Base-by-base conservation (phyloP, 495 filamentous ascomycete species). In the Polyplosphaeria fusca region DNA sequence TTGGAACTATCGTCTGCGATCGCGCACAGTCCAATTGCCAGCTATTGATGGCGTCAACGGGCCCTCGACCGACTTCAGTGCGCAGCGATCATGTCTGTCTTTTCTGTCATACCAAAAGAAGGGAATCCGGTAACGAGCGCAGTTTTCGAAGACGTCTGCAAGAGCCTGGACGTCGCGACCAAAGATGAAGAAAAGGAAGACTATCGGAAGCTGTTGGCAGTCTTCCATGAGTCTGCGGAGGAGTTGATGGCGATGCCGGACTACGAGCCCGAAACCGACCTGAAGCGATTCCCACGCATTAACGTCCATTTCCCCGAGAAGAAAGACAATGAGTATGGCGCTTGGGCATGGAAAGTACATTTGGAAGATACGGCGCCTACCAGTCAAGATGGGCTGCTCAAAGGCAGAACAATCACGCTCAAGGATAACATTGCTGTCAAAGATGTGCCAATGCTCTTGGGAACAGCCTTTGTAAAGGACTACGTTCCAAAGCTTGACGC, bases 401-500 rank as follows among this genome's bases (percentile, higher is more conserved):
- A 37, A 14, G 60, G 64, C 22, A 69, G 66, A 52, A 67, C 61
- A 4, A 20, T 69, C 0, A 47, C 23, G 12, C 44, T 71, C 13
- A 71, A 71, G 47, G 68, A 71, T 47, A 66, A 60, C 47, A 68
- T 69, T 26, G 50, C 51, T 14, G 63, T 71, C 13, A 60, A 55
- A 30, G 59, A 61, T 40, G 61, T 71, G 0, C 68, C 68, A 4
- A 61, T 63, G 59, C 53, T 66, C 22, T 26, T 67, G 42, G 68
- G 68, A 1, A 71, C 68, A 0, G 59, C 63, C 16, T 63, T 65
- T 32, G 47, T 70, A 24, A 53, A 58, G 27, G 55, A 51, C 27
- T 70, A 55, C 27, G 52, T 55, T 4, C 68, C 68, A 48, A 66
- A 52, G 45, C 59, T 68, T 41, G 71, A 75, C 59, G 74, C 74